Evolutionary conservation across 1,284 basidiomycete species (phyloP), one percentile per base, ranked within the genome.

Genomic region (Sanguinoderma infundibulare): DNA sequence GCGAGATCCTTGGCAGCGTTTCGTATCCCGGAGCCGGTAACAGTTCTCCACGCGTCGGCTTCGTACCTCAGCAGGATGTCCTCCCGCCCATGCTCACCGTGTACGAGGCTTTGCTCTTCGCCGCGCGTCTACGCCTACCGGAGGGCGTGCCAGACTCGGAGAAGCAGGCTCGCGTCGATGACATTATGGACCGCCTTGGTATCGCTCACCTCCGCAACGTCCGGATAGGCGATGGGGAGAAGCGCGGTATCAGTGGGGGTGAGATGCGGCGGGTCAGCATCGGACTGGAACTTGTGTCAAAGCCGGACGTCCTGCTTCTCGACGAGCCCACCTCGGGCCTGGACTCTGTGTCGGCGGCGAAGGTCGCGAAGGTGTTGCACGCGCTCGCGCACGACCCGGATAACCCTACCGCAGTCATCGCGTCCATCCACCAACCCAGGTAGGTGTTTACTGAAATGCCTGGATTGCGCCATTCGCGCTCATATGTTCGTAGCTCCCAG

Each of bases 401-500:
- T 39, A 83, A 85, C 62, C 89, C 89, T 2, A 93, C 88, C 0
- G 91, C 92, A 0, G 87, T 97, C 42, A 88, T 96, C 57, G 92
- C 91, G 24, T 92, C 89, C 2, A 93, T 96, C 50, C 94, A 96
- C 75, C 94, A 95, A 72, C 94, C 93, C 4, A 90, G 85, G 88
- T 85, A 70, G 49, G 78, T 55, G 70, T 20, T 24, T 55, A n/a
- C 52, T 14, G 15, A 9, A 6, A 34, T 47, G 17, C 49, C 5
- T 50, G 12, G 9, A 47, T 35, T 2, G 14, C 5, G 1, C 40
- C 36, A 36, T 34, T n/a, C 17, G 6, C 6, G 20, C 55, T 58
- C 5, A 20, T 55, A 5, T 40, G 34, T 53, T 35, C 46, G 44
- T 50, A 91, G 87, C 63, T 95, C 93, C 5, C 90, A 90, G 61